A percentile compares a stretch with the other conserved stretches of the same genome.
Evolutionary conservation across 345 rosid genomes (phyloP).

Genomic region (Salix koriyanagi): DNA sequence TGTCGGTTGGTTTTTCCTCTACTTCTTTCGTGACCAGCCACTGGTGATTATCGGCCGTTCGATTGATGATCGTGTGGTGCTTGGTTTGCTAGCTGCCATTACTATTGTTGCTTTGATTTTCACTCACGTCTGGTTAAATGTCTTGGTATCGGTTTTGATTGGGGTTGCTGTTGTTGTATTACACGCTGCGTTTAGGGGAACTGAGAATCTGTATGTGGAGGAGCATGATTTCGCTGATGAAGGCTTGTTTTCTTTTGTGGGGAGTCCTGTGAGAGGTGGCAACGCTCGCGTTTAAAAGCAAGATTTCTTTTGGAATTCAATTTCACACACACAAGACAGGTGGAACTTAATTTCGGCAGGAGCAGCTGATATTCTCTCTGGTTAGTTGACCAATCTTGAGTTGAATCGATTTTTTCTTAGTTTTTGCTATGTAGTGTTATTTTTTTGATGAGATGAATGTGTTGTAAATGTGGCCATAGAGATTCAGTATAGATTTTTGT

Average conservation of each 20-base stretch:
- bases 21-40: constrained; percentile 53
- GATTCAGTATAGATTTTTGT: no score
- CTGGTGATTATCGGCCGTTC: constrained; percentile 28
- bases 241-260: constrained; percentile 47
- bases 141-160: constrained; percentile 49
- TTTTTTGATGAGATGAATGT: not conserved
- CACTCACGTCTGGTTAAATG: constrained; percentile 58
- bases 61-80: constrained; percentile 56
- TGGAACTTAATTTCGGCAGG: not conserved
- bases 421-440: constrained; percentile 6
- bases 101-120: constrained; percentile 48
- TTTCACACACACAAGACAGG: not conserved
- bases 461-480: not conserved
- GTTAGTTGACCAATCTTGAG: not conserved
- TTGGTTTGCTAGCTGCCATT: constrained; percentile 34
- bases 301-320: not conserved
- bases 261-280: constrained; percentile 41
- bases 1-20: constrained; percentile 64
- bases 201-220: constrained; percentile 49
- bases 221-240: constrained; percentile 32
- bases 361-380: constrained; percentile 8
- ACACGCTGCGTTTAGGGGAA: constrained; percentile 49
- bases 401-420: not conserved
- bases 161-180: constrained; percentile 35
- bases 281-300: constrained; percentile 32